Evolutionary conservation across 208 protist genomes (phyloP).

Genomic region (Perkinsela sp.): DNA sequence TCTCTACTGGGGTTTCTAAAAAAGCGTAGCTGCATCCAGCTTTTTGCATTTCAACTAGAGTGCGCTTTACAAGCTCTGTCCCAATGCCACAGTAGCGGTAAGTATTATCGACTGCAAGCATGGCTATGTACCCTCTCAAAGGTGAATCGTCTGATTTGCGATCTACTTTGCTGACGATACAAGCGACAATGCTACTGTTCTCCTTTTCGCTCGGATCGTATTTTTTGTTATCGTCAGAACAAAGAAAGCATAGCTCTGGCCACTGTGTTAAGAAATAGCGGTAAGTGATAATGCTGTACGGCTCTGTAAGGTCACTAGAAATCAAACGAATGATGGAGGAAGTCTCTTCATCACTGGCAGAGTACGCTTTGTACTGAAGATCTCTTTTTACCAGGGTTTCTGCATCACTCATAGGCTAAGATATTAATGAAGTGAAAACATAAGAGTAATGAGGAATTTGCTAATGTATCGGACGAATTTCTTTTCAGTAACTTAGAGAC

Average conservation of each 20-base stretch:
- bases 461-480: too few species aligned
- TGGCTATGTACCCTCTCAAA: constrained; percentile 84
- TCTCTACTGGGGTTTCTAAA: constrained; percentile 74
- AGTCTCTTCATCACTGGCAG: constrained; percentile 34
- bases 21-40: constrained; percentile 69
- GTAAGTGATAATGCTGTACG: constrained; percentile 96
- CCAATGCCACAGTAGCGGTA: constrained; percentile 69
- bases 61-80: constrained; percentile 46
- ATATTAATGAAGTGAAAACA: too few species aligned
- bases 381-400: too few species aligned
- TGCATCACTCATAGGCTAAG: too few species aligned
- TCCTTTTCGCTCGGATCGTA: too few species aligned
- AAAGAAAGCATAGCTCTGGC: constrained; percentile 72
- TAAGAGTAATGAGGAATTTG: too few species aligned
- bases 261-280: constrained; percentile 89
- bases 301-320: constrained; percentile 78
- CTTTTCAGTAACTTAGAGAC: too few species aligned
- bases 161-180: constrained; percentile 54
- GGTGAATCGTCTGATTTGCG: constrained; percentile 19
- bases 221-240: constrained; percentile 22
- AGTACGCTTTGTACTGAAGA: constrained; percentile 45
- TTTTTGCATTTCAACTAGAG: constrained; percentile 65
- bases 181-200: constrained; percentile 41
- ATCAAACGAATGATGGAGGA: constrained; percentile 71
- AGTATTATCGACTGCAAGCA: constrained; percentile 76